phyloP scores from a whole-genome alignment of 495 filamentous ascomycete species.

The Trichoderma asperelloides region DNA sequence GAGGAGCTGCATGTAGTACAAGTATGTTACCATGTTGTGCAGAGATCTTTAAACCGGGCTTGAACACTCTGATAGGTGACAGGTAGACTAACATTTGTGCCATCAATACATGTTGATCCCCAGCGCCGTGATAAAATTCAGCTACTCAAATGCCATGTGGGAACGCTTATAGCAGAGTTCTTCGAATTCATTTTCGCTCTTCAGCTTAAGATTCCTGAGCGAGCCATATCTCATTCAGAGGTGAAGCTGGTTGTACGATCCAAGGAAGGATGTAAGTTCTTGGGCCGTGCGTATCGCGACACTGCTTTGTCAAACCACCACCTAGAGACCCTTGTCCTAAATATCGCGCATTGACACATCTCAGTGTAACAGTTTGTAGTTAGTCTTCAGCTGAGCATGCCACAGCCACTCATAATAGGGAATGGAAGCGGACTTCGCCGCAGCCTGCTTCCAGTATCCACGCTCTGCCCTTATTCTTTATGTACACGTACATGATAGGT shows the following conservation, averaged over 20 bases:
- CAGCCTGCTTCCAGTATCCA: not conserved
- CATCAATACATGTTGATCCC: not conserved
- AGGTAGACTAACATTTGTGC: no score
- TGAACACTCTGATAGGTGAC: no score
- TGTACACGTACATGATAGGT: not conserved
- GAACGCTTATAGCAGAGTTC: no score
- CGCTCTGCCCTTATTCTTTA: not conserved
- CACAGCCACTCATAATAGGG: not conserved
- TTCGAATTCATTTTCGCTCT: not conserved
- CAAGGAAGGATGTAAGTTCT: not conserved
- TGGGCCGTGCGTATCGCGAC: not conserved
- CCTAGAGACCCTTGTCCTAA: not conserved
- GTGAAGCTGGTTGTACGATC: not conserved
- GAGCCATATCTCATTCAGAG: not conserved
- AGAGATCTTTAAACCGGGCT: no score
- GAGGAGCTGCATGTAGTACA: no score
- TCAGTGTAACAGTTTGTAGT: not conserved
- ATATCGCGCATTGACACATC: not conserved
- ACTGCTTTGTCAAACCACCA: not conserved
- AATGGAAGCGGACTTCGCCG: not conserved
- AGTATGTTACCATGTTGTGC: no score
- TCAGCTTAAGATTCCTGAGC: not conserved
- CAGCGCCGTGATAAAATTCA: not conserved
- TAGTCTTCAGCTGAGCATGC: not conserved
- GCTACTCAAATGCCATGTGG: not conserved